Conservation (phyloP, 148 eudicot genomes). For the Vaccinium corymbosum region DNA sequence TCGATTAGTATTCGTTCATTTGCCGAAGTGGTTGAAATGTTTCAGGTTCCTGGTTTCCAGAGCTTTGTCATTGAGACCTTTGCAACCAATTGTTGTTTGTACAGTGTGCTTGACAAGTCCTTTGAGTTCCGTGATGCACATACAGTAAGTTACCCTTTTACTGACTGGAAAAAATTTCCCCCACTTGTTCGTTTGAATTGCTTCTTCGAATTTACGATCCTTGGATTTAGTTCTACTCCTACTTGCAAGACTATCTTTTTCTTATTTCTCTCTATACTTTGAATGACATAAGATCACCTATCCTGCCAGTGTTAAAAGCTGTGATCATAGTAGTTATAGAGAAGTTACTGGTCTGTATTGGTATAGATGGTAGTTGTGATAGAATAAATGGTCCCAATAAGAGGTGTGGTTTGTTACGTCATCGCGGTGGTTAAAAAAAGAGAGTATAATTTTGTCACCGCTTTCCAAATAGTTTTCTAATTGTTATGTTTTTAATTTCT, state of each 20-base stretch:
- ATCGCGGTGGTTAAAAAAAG: neutral
- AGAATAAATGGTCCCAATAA: neutral
- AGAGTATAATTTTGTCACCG: slow-evolving; percentile 1
- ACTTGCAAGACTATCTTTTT: neutral
- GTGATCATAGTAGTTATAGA: neutral
- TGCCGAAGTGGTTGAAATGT: slow-evolving; percentile 26
- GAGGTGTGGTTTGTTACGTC: neutral
- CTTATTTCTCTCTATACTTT: neutral
- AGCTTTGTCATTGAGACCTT: slow-evolving; percentile 69
- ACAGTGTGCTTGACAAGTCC: slow-evolving; percentile 93
- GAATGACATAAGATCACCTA: neutral
- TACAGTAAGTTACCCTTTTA: slow-evolving; percentile 57
- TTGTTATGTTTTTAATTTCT: slow-evolving; percentile 7
- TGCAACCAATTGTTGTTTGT: slow-evolving; percentile 78
- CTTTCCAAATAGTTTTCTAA: neutral
- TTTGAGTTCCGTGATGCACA: slow-evolving; percentile 90
- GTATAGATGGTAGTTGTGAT: slow-evolving; percentile 10
- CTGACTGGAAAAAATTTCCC: neutral
- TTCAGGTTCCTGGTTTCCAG: slow-evolving; percentile 91
- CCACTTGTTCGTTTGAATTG: neutral
- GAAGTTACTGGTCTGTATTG: neutral
- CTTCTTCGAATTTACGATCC: neutral
- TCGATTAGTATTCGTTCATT: neutral
- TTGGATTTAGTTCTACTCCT: neutral
- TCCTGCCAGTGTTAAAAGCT: neutral